These are phyloP conservation scores for Ploettnerulaceae sp. DNA, from an alignment of 2,329 filamentous ascomycete species.

Conservation along the genomic window DNA sequence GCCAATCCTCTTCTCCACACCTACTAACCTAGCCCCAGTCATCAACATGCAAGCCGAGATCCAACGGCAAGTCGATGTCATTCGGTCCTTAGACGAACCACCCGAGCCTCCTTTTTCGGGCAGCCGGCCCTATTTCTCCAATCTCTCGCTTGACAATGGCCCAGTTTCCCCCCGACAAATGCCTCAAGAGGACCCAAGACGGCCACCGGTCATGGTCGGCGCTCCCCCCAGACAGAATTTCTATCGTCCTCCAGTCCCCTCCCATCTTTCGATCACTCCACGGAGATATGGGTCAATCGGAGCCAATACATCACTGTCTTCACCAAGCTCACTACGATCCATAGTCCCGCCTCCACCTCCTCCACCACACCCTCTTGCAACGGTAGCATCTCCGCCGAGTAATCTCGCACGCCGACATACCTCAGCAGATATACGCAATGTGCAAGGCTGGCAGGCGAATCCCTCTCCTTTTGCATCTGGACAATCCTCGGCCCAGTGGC, in stretches of 20 bases:
- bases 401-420: slow-evolving; percentile 83
- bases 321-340: slow-evolving; percentile 68
- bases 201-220: slow-evolving; percentile 59
- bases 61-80: slow-evolving; percentile 54
- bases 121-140: slow-evolving; percentile 61
- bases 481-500: slow-evolving; percentile 58
- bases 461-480: slow-evolving; percentile 65
- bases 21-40: slow-evolving; percentile 40
- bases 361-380: slow-evolving; percentile 59
- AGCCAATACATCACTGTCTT: slow-evolving; percentile 59
- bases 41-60: slow-evolving; percentile 54
- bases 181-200: slow-evolving; percentile 76
- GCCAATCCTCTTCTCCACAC: slow-evolving; percentile 1
- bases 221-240: slow-evolving; percentile 50
- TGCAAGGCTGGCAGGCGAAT: slow-evolving; percentile 68
- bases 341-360: slow-evolving; percentile 57
- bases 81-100: slow-evolving; percentile 56
- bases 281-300: slow-evolving; percentile 83
- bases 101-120: slow-evolving; percentile 62
- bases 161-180: slow-evolving; percentile 85
- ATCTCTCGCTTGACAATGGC: slow-evolving; percentile 59
- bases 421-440: slow-evolving; percentile 81
- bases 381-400: slow-evolving; percentile 57
- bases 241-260: slow-evolving; percentile 72
- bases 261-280: slow-evolving; percentile 74